Evolutionary conservation across 768 basidiomycete genomes (phyloP), one percentile per base, ranked within the genome.

Genomic region (Collybia sordida): DNA sequence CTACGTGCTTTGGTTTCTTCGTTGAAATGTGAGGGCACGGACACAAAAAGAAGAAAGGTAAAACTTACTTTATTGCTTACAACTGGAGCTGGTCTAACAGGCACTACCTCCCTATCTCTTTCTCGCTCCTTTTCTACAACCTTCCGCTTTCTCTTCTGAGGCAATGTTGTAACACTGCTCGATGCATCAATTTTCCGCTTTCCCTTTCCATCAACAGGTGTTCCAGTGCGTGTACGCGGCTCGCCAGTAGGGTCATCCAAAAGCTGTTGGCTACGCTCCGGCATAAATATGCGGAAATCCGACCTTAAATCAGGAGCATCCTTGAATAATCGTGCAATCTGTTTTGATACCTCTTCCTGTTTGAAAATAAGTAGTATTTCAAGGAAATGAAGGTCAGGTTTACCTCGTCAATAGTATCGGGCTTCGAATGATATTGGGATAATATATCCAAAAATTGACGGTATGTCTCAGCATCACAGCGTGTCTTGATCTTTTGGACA

Each of bases 401-500:
- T 55, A 78, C 83, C 73, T 86, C 82, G 56, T 85, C 80, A 52
- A 80, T 79, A 41, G 82, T 64, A 51, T 85, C 79, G 11, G 87
- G 71, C 57, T 75, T 72, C 54, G 80, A 72, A 47, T 86, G 80
- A 62, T 85, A 83, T 37, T 78, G 72, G 6, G 83, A 81, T 2
- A 93, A 69, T 46, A 92, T 86, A 58, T 88, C 87, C 21, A 92
- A 67, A 60, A 93, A 93, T 56, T 83, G 80, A 47, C 81, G 80
- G 56, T 92, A 93, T 4, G 89, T 93, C 14, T 93, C 92, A 0
- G 91, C 81, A 54, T 96, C 90, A 68, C 92, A 97, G 14, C 93
- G 85, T 51, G 88, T 86, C 67, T 97, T 98, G 69, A 98, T 97
- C 71, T 93, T 93, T 70, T 95, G 93, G 25, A 99, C 93, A 58